Evolutionary conservation across 2,329 filamentous ascomycete genomes (phyloP).

Genomic region (Talaromyces sp.): DNA sequence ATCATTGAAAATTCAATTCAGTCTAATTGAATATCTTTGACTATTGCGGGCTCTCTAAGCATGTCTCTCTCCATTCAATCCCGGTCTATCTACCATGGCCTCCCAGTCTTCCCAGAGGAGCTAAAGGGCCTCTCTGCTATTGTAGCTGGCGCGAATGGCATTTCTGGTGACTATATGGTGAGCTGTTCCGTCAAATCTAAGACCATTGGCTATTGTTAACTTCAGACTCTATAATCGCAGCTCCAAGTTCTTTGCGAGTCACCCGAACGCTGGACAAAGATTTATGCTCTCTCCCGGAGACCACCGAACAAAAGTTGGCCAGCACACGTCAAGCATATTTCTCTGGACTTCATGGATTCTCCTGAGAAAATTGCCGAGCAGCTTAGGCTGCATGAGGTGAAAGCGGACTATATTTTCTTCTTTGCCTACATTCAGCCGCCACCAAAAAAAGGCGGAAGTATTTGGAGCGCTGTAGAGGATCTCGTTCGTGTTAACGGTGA

Average conservation of each 20-base stretch:
- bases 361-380: constrained; percentile 4
- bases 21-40: not conserved
- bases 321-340: constrained; percentile 3
- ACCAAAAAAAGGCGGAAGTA: constrained; percentile 21
- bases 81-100: constrained; percentile 39
- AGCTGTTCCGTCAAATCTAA: not conserved
- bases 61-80: constrained; percentile 6
- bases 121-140: constrained; percentile 4
- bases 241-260: constrained; percentile 1
- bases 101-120: constrained; percentile 6
- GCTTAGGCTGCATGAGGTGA: constrained; percentile 18
- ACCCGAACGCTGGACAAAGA: constrained; percentile 6
- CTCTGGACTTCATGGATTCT: not conserved
- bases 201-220: not conserved
- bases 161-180: constrained; percentile 2
- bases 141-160: constrained; percentile 7
- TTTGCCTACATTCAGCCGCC: constrained; percentile 8
- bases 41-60: not conserved
- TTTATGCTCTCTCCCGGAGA: constrained; percentile 3
- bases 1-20: not conserved
- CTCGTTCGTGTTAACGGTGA: constrained; percentile 5
- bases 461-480: constrained; percentile 6
- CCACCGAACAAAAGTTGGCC: constrained; percentile 21
- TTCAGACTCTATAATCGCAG: not conserved
- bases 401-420: constrained; percentile 15